Base-by-base conservation (phyloP, 1,284 basidiomycete genomes). In the Heterobasidion irregulare region DNA sequence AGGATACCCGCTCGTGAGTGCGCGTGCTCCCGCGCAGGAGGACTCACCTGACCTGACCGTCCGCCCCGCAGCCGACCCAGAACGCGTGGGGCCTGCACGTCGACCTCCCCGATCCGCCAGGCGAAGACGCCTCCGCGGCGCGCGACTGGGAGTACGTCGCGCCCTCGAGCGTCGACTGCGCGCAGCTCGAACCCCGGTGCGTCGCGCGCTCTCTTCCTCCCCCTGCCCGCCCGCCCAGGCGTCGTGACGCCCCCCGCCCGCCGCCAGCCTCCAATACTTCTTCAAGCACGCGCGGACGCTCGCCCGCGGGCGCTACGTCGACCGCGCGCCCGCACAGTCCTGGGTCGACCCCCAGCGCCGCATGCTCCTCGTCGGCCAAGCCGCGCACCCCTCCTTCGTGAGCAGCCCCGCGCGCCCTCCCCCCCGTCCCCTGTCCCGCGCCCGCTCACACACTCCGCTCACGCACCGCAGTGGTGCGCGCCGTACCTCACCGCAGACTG, bases 311-410 rank as follows among this genome's bases (percentile, higher is more conserved):
- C 58, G 70, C 68, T 56, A 72, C 76, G 47, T 71, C 72, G 54
- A 50, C 70, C 66, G 2, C 33, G 15, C 49, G 8, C 18, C 16
- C 26, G 33, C 34, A 5, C 8, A 16, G 16, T 34, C 13, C 15
- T 50, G 36, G 15, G 33, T 50, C 49, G 15, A 38, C 36, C 48
- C 60, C 4, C 50, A 56, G 5, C 52, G 35, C 48, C n/a, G 36
- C 38, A 50, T 76, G 47, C 66, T 67, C 32, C 67, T 77, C 15
- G 64, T 75, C 15, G 75, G 75, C 16, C 74, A 77, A 50, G 59
- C 74, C 0, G 76, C 73, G 58, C 83, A 84, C 61, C 82, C 84
- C 0, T 86, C 86, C 82, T 72, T 84, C 8, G 80, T 83, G 57
- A 56, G 79, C 67, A 6, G n/a, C 35, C 32, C 26, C 26, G 47